These are phyloP conservation scores for Aspergillus tubingensis DNA, from an alignment of 2,329 filamentous ascomycete species.

Conservation along the genomic window DNA sequence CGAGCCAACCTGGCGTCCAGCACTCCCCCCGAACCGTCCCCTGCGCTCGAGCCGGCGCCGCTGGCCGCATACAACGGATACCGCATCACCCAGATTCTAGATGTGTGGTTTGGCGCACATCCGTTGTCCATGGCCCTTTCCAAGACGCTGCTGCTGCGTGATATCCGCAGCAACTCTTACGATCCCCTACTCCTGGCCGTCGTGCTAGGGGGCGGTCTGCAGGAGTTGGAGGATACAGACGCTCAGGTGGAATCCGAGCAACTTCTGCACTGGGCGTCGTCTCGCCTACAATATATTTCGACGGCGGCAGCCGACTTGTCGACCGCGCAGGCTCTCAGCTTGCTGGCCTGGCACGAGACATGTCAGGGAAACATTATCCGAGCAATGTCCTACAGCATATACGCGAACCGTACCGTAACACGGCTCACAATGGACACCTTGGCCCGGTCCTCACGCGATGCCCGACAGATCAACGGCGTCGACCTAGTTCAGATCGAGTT, in stretches of 20 bases:
- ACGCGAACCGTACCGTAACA: not conserved
- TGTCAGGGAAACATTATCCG: not conserved
- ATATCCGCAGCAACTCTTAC: not conserved
- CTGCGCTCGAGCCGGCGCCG: not conserved
- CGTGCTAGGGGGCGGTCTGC: not conserved
- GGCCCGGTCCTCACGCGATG: not conserved
- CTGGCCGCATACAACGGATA: not conserved
- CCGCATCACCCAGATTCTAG: not conserved
- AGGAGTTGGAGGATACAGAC: not conserved
- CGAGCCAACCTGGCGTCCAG: not conserved
- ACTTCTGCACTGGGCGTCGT: not conserved
- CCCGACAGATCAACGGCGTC: not conserved
- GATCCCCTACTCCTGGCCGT: not conserved
- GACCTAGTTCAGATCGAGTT: not conserved
- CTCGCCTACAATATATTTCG: not conserved
- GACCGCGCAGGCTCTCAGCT: not conserved
- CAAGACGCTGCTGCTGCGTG: not conserved
- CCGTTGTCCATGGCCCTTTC: not conserved
- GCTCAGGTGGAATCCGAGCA: not conserved
- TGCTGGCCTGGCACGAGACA: conserved; percentile 1
- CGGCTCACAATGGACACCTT: not conserved
- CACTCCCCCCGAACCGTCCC: not conserved
- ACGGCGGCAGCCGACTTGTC: not conserved
- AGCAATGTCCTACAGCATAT: not conserved
- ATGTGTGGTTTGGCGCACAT: not conserved